These are phyloP conservation scores for Diaporthe velutina DNA, from an alignment of 2,329 filamentous ascomycete genomes.

Conservation along the genomic window DNA sequence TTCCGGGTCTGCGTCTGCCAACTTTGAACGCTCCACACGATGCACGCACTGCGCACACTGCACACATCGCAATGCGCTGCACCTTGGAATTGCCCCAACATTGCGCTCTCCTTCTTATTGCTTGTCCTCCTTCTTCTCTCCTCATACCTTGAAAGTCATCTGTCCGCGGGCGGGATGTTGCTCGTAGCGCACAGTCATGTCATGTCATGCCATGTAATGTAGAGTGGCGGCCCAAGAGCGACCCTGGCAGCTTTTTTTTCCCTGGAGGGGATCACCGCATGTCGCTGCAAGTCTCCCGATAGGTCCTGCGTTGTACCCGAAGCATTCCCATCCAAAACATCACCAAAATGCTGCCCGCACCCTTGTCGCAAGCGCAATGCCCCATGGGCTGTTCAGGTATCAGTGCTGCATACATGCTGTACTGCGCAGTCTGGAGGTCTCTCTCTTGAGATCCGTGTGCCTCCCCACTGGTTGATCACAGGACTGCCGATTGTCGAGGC, in stretches of 20 bases:
- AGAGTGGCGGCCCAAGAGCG: slow-evolving; percentile 22
- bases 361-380: slow-evolving; percentile 18
- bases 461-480: slow-evolving; percentile 23
- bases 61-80: neutral
- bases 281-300: slow-evolving; percentile 28
- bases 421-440: neutral
- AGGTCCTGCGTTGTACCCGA: slow-evolving; percentile 23
- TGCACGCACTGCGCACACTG: neutral
- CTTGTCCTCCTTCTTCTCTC: neutral
- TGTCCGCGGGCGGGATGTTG: slow-evolving; percentile 7
- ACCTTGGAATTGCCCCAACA: neutral
- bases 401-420: slow-evolving; percentile 7
- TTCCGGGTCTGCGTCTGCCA: slow-evolving; percentile 9
- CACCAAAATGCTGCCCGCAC: slow-evolving; percentile 11
- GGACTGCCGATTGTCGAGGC: slow-evolving; percentile 20
- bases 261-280: slow-evolving; percentile 23
- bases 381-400: slow-evolving; percentile 18
- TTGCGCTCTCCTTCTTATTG: neutral
- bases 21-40: neutral
- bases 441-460: slow-evolving; percentile 12
- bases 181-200: slow-evolving; percentile 17
- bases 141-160: neutral
- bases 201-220: slow-evolving; percentile 28
- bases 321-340: slow-evolving; percentile 31
- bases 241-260: slow-evolving; percentile 19